Base-by-base conservation (phyloP, 2,329 filamentous ascomycete genomes). In the Aureobasidium sp. region DNA sequence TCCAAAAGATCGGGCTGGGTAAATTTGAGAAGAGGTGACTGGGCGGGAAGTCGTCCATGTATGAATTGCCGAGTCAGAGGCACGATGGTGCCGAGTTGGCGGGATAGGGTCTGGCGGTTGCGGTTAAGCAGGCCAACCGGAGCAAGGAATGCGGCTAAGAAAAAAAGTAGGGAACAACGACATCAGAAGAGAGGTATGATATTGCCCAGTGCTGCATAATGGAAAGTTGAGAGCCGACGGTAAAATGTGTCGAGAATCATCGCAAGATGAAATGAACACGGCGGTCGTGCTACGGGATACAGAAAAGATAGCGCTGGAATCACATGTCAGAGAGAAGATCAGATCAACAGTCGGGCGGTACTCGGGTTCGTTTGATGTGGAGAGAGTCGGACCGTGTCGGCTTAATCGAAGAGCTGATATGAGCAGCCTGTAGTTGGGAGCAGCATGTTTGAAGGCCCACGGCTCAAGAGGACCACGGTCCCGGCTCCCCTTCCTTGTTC, bases 81-180 rank as follows among this genome's bases (percentile, higher is more conserved):
- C 27, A 57, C 39, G 53, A 57, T 34, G 53, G 39, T 34, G 53
- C 53, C 53, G 53, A 15, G 6, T 36, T 57, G 53, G 53, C 53
- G 53, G 39, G 22, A 57, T 44, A 57, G n/a, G 53, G n/a, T 22
- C 51, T 52, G 45, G 49, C 49, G 49, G 49, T 52, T 41, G 53
- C 53, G 53, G 53, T 57, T 57, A 57, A 45, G 53, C 53, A 57
- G 29, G 31, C 53, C 53, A 57, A 57, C 53, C 53, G 53, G 53
- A 57, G 53, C 41, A 34, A 45, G 53, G 53, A 57, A 57, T 57
- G 53, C 53, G 39, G 41, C 53, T 57, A 45, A 25, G 20, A 22
- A 8, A 31, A 25, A 34, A 36, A 25, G 27, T 9, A 36, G 53
- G 37, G 15, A 52, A 31, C 20, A 36, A 57, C 39, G 53, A 57